Conservation (phyloP, 208 protist species). For the Wallacemonas sp. region DNA sequence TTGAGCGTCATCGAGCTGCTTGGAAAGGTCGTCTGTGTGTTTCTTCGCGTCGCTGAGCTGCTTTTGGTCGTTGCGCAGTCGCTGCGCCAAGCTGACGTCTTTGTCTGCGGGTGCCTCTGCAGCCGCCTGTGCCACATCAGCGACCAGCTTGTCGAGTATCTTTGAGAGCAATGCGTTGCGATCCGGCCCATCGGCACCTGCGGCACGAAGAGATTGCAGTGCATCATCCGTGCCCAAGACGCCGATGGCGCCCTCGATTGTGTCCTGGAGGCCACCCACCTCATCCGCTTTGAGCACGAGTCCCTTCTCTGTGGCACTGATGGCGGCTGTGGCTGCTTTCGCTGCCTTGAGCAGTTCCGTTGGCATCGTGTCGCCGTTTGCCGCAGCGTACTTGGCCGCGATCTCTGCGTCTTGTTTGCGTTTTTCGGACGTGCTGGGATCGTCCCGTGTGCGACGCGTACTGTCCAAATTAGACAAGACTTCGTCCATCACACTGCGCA, state of each 20-base stretch:
- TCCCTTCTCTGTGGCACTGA: not conserved
- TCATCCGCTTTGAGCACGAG: not conserved
- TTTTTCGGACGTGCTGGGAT: not conserved
- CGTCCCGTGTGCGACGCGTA: not conserved
- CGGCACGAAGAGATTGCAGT: not conserved
- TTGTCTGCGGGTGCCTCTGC: not conserved
- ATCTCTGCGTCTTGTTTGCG: not conserved
- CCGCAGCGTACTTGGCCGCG: conserved; percentile 1
- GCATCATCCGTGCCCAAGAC: not conserved
- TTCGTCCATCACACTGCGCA: conserved; percentile 11
- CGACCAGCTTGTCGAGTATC: not conserved
- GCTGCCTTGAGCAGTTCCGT: not conserved
- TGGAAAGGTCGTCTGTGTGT: not conserved
- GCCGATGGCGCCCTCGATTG: not conserved
- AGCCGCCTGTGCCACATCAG: not conserved
- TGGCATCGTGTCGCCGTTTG: not conserved
- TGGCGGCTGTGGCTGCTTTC: not conserved
- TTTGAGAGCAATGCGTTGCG: not conserved
- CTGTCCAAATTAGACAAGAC: not conserved
- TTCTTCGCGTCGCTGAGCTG: not conserved
- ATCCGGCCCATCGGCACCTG: not conserved
- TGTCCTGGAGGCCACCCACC: not conserved
- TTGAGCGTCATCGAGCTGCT: conserved; percentile 7
- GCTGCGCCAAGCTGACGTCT: not conserved
- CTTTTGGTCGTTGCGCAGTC: not conserved